A percentile compares a stretch with the other conserved stretches of the same genome.
phyloP scores from a whole-genome alignment of 192 early-diverging fungal genomes.

The Backusella sp. region DNA sequence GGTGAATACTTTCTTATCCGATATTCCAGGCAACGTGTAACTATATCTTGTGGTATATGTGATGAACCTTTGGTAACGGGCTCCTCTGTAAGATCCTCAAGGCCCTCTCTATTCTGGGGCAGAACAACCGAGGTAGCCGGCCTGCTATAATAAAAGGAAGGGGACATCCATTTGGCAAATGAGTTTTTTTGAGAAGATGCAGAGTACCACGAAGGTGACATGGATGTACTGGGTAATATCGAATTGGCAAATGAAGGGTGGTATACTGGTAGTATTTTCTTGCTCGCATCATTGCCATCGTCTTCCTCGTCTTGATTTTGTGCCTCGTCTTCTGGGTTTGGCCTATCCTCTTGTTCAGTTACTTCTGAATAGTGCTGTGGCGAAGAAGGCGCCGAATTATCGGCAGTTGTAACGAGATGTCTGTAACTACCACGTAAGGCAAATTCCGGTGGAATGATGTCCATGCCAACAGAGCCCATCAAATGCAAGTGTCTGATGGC shows the following conservation, averaged over 20 bases:
- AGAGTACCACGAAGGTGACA: constrained; percentile 39
- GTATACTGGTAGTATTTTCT: constrained; percentile 19
- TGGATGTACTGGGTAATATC: constrained; percentile 32
- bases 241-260: constrained; percentile 29
- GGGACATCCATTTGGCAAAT: constrained; percentile 35
- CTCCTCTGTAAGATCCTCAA: background rate
- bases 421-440: constrained; percentile 23
- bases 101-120: constrained; percentile 10
- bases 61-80: background rate
- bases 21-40: constrained; percentile 31
- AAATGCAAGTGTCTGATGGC: constrained; percentile 26
- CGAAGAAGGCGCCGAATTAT: background rate
- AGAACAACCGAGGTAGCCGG: constrained; percentile 25
- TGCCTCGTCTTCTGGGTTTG: background rate
- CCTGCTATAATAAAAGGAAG: constrained; percentile 38
- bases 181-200: constrained; percentile 37
- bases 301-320: background rate
- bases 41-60: constrained; percentile 23
- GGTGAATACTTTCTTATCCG: constrained; percentile 32
- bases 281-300: background rate
- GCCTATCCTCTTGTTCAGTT: background rate
- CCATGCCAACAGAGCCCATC: constrained; percentile 20
- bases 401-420: constrained; percentile 6
- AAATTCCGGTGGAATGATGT: constrained; percentile 39
- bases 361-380: background rate